Base-by-base conservation (phyloP, 257 asterid genomes). In the Nicotiana sylvestris region DNA sequence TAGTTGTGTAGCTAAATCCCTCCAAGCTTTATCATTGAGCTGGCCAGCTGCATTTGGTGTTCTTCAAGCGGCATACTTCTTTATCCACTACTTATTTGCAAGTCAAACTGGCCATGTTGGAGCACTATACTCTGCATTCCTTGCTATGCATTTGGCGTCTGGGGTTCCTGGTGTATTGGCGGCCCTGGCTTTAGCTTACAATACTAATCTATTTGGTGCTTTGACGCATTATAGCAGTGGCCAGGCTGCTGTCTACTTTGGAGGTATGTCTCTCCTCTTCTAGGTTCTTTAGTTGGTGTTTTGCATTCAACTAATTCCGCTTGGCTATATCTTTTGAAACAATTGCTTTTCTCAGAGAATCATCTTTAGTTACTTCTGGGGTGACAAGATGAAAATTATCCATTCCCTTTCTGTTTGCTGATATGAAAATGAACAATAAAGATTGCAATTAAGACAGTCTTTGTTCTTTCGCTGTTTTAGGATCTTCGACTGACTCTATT, bases 221-320 rank as follows among this genome's bases (percentile, higher is more conserved):
- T 91, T 95, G 93, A 89, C 99, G 4, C 99, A 95, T 91, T 95
- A 95, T 82, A 95, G 99, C 89, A 95, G 99, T 82, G 99, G 99
- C 33, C 99, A 93, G 87, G 98, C 99, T 69, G 99, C 99, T 77
- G 97, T 95, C 12, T 93, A 93, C 89, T 95, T 91, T 65, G 99
- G 99, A 89, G 98, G 98, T 95, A 89, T 82, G 21, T 4, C 80
- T 58, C 66, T 17, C 65, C 65, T 51, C 56, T 61, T 67, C 51
- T 53, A 27, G n/a, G 76, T n/a, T 29, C 61, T 16, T 65, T 67
- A 10, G 49, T 43, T 29, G 21, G 29, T 83, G 27, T 81, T 53
- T 67, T 67, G 13, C 60, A 35, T 43, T 61, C n/a, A 74, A 13
- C 37, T 46, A 46, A 43, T 46, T 72, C 13, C 0, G 61, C 60